phyloP scores from a whole-genome alignment of 352 stramenopile species.

The Pythium chondricola region DNA sequence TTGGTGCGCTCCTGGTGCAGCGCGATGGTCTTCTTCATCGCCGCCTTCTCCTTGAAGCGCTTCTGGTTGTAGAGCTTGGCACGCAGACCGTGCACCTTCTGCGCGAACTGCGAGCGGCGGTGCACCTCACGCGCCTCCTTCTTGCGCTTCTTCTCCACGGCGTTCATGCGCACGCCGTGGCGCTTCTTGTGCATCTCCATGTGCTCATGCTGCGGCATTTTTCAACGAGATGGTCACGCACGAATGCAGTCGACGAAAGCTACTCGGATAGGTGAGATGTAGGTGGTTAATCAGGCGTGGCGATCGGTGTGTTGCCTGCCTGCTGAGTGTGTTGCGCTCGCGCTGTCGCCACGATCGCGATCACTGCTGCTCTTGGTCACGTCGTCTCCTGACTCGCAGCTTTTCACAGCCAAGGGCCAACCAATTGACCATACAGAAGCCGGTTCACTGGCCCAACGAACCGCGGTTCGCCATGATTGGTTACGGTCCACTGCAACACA shows the following conservation, averaged over 20 bases:
- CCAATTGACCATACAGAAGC: slow-evolving; percentile 13
- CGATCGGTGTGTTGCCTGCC: too few species aligned
- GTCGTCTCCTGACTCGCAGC: slow-evolving; percentile 6
- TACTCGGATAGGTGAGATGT: too few species aligned
- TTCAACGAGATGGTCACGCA: too few species aligned
- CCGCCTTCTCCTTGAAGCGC: slow-evolving; percentile 99
- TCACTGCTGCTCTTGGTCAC: not conserved
- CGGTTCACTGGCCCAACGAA: slow-evolving; percentile 14
- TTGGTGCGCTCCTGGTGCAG: slow-evolving; percentile 99
- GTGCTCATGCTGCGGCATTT: slow-evolving; percentile 98
- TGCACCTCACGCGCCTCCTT: slow-evolving; percentile 98
- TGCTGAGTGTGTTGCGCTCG: too few species aligned
- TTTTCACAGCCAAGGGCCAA: slow-evolving; percentile 16
- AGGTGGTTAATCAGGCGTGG: too few species aligned
- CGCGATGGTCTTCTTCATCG: slow-evolving; percentile 99
- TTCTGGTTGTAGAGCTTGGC: slow-evolving; percentile 99
- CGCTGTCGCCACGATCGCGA: not conserved
- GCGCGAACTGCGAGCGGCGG: slow-evolving; percentile 95
- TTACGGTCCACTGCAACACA: not conserved
- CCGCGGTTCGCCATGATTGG: slow-evolving; percentile 3
- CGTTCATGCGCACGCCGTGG: slow-evolving; percentile 97
- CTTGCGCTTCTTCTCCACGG: slow-evolving; percentile 96
- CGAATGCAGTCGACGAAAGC: too few species aligned
- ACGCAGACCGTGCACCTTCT: slow-evolving; percentile 98
- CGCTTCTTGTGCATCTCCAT: slow-evolving; percentile 99